phyloP scores from a whole-genome alignment of 2,329 filamentous ascomycete genomes.

The Cylindrodendrum hubeiense region DNA sequence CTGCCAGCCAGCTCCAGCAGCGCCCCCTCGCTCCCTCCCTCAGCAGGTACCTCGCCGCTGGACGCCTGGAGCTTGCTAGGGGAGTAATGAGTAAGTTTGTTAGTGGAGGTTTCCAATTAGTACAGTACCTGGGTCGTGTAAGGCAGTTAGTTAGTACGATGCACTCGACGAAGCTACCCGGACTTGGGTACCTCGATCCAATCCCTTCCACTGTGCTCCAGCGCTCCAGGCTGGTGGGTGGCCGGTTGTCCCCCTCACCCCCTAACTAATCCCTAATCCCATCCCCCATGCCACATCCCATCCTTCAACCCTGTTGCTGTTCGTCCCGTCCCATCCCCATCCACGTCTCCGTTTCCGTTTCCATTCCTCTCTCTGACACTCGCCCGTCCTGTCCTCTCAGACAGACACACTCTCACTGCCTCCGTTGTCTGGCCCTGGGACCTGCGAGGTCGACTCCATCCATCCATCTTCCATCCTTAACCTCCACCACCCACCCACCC shows the following conservation, averaged over 20 bases:
- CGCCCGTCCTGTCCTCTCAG: conserved; percentile 10
- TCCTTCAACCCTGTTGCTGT: conserved; percentile 31
- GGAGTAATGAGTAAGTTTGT: conserved; percentile 17
- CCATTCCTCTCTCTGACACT: conserved; percentile 33
- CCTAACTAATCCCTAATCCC: conserved; percentile 18
- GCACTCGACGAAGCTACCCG: conserved; percentile 23
- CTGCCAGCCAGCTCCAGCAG: conserved; percentile 21
- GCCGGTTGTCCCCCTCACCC: conserved; percentile 33
- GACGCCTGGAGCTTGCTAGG: conserved; percentile 1
- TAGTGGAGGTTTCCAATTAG: conserved; percentile 22
- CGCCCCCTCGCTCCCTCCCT: neutral
- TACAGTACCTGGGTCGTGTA: conserved; percentile 9
- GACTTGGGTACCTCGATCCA: neutral
- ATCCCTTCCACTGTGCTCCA: neutral
- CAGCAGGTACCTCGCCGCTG: neutral
- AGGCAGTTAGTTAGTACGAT: conserved; percentile 12
- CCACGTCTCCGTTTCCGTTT: conserved; percentile 37
- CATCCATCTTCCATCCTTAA: conserved; percentile 29
- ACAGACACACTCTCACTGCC: conserved; percentile 31
- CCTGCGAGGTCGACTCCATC: conserved; percentile 21
- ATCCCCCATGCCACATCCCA: conserved; percentile 26
- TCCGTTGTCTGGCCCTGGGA: conserved; percentile 31
- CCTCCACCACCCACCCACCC: conserved; percentile 16
- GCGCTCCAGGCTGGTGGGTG: conserved; percentile 31
- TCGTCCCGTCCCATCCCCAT: conserved; percentile 42